Evolutionary conservation across 305 asterid species (phyloP).

Genomic region (Fraxinus greggii): DNA sequence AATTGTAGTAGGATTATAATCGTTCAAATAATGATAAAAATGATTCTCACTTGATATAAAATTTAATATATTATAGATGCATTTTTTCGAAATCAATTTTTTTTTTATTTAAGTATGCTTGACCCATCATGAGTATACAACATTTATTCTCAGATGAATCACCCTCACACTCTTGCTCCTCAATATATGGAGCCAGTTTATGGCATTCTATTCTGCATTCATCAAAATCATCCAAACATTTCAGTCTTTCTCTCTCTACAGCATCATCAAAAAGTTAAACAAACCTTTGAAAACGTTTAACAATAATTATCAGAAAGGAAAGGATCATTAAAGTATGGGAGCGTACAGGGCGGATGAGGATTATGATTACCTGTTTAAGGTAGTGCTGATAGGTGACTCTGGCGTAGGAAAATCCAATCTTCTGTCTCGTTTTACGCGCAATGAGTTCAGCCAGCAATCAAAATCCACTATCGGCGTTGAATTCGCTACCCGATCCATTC

Average conservation of each 20-base stretch:
- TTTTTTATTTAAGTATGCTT: neutral
- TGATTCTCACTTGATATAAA: too few species aligned
- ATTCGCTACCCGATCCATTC: constrained; percentile 76
- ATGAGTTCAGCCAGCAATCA: constrained; percentile 79
- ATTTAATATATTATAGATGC: too few species aligned
- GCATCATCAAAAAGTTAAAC: neutral
- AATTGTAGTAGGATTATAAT: too few species aligned
- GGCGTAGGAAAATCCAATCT: constrained; percentile 87
- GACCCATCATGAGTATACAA: neutral
- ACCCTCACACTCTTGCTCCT: neutral
- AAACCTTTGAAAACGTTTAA: neutral
- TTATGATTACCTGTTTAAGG: constrained; percentile 85
- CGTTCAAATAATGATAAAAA: too few species aligned
- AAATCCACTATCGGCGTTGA: constrained; percentile 89
- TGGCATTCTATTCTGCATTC: neutral
- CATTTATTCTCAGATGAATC: neutral
- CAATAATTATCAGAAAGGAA: neutral
- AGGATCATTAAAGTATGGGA: constrained; percentile 32
- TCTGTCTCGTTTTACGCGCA: constrained; percentile 65
- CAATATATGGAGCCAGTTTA: neutral
- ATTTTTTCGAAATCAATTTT: too few species aligned
- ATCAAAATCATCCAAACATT: neutral
- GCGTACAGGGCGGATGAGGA: constrained; percentile 85
- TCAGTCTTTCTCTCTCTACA: neutral
- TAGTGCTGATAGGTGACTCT: constrained; percentile 80